Evolutionary conservation across 352 stramenopile genomes (phyloP).

Genomic region (Pythium vanterpoolii): DNA sequence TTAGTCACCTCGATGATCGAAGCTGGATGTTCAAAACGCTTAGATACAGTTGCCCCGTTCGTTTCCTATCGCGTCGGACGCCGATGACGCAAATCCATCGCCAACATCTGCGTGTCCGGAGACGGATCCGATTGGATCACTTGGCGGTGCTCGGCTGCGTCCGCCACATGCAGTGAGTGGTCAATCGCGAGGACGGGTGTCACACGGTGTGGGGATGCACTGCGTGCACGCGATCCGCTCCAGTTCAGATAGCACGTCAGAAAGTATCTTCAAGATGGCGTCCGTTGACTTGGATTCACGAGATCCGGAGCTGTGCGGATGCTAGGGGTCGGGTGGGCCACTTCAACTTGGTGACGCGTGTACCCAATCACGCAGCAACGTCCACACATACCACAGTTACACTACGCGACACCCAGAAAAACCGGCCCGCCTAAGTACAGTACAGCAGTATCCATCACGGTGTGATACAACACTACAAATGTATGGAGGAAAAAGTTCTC

Average conservation of each 20-base stretch:
- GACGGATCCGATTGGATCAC: background rate
- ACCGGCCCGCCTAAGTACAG: background rate
- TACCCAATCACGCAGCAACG: slow-evolving; percentile 2
- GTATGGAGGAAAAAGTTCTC: background rate
- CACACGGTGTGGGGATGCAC: background rate
- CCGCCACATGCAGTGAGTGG: background rate
- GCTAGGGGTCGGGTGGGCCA: slow-evolving; percentile 11
- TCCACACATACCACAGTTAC: background rate
- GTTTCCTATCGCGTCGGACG: background rate
- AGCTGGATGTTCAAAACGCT: background rate
- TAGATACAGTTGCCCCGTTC: background rate
- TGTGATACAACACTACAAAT: background rate
- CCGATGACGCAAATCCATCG: background rate
- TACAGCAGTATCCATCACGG: background rate
- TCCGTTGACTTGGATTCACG: slow-evolving; percentile 1
- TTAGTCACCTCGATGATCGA: no score
- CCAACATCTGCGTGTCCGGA: background rate
- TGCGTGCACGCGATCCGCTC: background rate
- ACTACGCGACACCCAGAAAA: background rate
- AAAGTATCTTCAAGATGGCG: slow-evolving; percentile 20
- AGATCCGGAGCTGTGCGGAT: slow-evolving; percentile 15
- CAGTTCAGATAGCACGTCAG: slow-evolving; percentile 4
- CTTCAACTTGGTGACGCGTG: slow-evolving; percentile 21
- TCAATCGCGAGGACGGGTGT: background rate
- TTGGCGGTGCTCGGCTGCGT: background rate